Evolutionary conservation across 1,139 yeast genomes (phyloP), one percentile per base, ranked within the genome.

Genomic region (Zygosaccharomyces sapae): DNA sequence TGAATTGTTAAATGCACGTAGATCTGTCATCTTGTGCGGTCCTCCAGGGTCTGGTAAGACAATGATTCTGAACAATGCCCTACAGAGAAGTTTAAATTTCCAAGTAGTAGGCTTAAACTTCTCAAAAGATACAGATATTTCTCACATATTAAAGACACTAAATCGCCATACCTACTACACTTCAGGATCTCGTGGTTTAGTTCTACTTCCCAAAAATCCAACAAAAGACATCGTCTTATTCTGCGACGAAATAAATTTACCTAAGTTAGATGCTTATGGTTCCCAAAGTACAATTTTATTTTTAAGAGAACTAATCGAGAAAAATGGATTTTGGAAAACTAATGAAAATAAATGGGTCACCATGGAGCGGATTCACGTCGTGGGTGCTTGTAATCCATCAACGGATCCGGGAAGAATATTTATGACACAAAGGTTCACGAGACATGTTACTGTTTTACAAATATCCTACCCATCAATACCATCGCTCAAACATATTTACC

Each of bases 1-100:
- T 52, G 71, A 81, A 0, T 65, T 86, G 4, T 60, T 90, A 34
- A 71, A 73, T 33, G 79, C 80, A 39, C 84, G 78, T 49, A 70
- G 70, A 41, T 80, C 95, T 0, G 65, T 88, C 22, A 71, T 92
- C 27, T 71, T 92, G 30, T 89, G 96, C 68, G 98, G 98, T 4
- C 97, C 97, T 0, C 97, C 98, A 0, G 98, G 98, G 2, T 85
- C 96, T 0, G 98, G 98, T 53, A 92, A 92, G 62, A 90, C 97
- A 0, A 90, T 90, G 97, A 82, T 92, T 0, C 68, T 92, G 25
- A 75, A 86, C 55, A 80, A 83, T 46, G 82, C 89, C 0, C 66
- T 92, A 39, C 70, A 86, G 43, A 74, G 73, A 46, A 73, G 83
- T 0, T 76, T 81, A 0, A 71, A 74, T 24, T 70, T 81, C 49